Base-by-base conservation (phyloP, 192 early-diverging fungal species). In the Coemansia sp. region DNA sequence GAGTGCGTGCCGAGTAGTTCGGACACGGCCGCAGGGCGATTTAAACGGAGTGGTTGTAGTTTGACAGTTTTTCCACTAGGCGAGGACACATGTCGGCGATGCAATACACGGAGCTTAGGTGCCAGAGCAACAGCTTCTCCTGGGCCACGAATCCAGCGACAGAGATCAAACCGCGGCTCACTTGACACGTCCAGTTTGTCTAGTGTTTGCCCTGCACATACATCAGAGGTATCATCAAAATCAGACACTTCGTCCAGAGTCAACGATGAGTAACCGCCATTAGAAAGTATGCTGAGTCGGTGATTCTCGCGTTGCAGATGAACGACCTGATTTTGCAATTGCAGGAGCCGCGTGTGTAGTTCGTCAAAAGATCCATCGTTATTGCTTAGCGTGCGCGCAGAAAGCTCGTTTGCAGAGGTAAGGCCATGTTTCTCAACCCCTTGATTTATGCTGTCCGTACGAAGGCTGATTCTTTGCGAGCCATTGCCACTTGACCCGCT, bases 1-100 rank as follows among this genome's bases (percentile, higher is more conserved):
- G 67, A 39, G 68, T 73, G 68, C 16, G 50, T 63, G n/a, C n/a
- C 29, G 16, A 81, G 67, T 21, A 81, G 60, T 60, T 81, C 74
- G 19, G 66, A 36, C 1, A 72, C 70, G 0, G 11, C 31, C 6
- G 68, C 70, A 4, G 75, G 75, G 9, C 69, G 69, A 24, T 13
- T 51, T 24, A 78, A 63, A 16, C 63, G 56, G 51, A 69, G 72
- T 14, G 72, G 69, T 17, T 66, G 75, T 62, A 70, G 65, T 11
- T 29, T 74, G 67, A 53, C 68, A 6, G 73, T 63, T 48, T 64
- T 66, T 11, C 39, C 67, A 57, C 39, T 68, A 31, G 45, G 44
- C 2, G 54, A 59, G 13, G 53, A 33, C 21, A 60, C 45, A 27
- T 70, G 64, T n/a, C 66, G 70, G 24, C 79, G 69, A 27, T 70